Evolutionary conservation across 2,329 filamentous ascomycete genomes (phyloP).

Genomic region (Aspergillus hortae): DNA sequence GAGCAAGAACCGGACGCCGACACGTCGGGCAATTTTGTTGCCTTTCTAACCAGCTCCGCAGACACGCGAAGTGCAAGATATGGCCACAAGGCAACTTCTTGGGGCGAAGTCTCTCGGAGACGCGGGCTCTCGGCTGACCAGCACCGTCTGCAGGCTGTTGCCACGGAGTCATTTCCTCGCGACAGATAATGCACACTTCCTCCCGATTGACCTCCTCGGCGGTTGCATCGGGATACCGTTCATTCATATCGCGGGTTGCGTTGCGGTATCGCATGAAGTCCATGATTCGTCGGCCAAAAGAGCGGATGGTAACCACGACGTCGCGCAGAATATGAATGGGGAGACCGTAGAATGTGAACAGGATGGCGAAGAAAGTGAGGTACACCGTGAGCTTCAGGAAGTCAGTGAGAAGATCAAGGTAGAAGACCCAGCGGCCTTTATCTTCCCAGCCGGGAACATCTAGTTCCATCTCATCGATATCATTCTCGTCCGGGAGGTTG

Average conservation of each 20-base stretch:
- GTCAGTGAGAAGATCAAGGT: conserved; percentile 80
- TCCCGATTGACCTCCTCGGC: conserved; percentile 78
- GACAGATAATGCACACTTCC: conserved; percentile 95
- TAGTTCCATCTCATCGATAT: conserved; percentile 88
- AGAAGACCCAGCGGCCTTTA: conserved; percentile 89
- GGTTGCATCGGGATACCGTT: conserved; percentile 83
- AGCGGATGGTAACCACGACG: conserved; percentile 87
- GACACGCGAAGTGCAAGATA: conserved; percentile 87
- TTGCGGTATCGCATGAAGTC: conserved; percentile 87
- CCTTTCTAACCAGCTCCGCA: conserved; percentile 94
- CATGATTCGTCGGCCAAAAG: conserved; percentile 83
- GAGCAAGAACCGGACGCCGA: conserved; percentile 70
- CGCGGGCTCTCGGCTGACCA: conserved; percentile 33
- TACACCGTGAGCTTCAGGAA: conserved; percentile 90
- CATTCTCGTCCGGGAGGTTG: conserved; percentile 62
- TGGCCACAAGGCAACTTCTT: conserved; percentile 98
- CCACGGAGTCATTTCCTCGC: conserved; percentile 92
- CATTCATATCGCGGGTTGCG: conserved; percentile 91
- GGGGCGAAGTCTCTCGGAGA: conserved; percentile 78
- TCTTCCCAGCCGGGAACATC: conserved; percentile 96
- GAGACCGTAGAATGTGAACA: conserved; percentile 89
- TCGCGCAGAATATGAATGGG: conserved; percentile 97
- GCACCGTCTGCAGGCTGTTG: conserved; percentile 46
- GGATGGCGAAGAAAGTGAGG: conserved; percentile 85
- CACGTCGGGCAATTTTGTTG: conserved; percentile 98